Percentiles rank a stretch among this genome's conserved stretches.
phyloP scores from a whole-genome alignment of 2,329 filamentous ascomycete genomes.

The Epichloe sp. region DNA sequence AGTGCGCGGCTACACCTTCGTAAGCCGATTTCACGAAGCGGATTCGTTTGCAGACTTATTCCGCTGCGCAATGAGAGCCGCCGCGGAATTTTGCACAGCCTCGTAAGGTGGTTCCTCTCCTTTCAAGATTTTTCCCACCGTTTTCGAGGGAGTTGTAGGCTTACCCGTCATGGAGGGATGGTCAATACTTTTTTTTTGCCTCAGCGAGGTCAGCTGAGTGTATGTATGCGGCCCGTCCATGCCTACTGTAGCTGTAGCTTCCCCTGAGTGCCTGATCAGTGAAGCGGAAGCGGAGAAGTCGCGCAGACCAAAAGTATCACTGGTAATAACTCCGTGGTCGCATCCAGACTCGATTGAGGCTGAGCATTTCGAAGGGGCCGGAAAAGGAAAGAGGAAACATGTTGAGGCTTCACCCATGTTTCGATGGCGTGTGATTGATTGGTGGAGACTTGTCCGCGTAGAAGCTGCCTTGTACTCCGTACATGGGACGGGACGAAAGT shows the following conservation, averaged over 20 bases:
- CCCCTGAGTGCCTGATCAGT: too few relatives aligned
- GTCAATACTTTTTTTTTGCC: neutral
- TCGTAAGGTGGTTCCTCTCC: neutral
- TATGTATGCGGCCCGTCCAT: too few relatives aligned
- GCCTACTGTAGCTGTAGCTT: too few relatives aligned
- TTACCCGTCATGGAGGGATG: neutral
- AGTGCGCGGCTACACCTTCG: too few relatives aligned
- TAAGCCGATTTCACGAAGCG: too few relatives aligned
- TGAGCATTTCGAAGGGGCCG: constrained; percentile 8
- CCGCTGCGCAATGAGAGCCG: too few relatives aligned
- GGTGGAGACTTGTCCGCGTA: neutral
- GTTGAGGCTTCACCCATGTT: neutral
- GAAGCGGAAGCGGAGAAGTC: neutral
- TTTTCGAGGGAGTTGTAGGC: neutral
- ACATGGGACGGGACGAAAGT: too few relatives aligned
- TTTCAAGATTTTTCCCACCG: neutral
- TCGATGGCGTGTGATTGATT: neutral
- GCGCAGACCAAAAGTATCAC: neutral
- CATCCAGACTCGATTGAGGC: constrained; percentile 9
- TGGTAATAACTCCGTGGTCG: too few relatives aligned
- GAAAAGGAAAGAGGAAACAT: constrained; percentile 6
- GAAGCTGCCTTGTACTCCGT: neutral
- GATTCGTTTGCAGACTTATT: too few relatives aligned
- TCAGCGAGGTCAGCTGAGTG: too few relatives aligned
- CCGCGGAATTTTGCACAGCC: neutral